phyloP scores from a whole-genome alignment of 208 protist genomes.

The Acanthamoeba sp. region DNA sequence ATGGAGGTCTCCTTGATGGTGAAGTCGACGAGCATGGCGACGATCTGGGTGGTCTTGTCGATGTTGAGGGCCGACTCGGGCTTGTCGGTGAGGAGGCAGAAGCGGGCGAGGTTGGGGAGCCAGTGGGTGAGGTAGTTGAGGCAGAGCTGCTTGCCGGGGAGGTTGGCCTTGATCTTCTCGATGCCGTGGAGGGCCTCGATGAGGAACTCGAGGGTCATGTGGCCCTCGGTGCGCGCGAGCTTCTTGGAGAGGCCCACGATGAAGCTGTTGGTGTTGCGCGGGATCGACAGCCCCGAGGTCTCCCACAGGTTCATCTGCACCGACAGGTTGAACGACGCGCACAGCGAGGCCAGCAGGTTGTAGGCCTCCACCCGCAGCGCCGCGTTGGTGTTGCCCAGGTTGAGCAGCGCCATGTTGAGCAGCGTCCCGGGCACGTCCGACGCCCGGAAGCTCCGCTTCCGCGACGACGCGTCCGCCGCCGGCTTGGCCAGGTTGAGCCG shows the following conservation, averaged over 20 bases:
- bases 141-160: constrained; percentile 81
- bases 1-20: constrained; percentile 76
- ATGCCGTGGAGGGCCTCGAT: constrained; percentile 79
- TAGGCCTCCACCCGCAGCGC: constrained; percentile 83
- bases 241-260: constrained; percentile 77
- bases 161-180: constrained; percentile 72
- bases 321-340: constrained; percentile 81
- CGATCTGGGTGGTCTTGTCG: constrained; percentile 74
- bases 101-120: constrained; percentile 80
- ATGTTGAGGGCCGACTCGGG: constrained; percentile 60
- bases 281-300: constrained; percentile 79
- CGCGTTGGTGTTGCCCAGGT: constrained; percentile 80
- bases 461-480: neutral
- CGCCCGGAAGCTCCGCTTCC: constrained; percentile 79
- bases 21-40: constrained; percentile 81
- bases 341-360: constrained; percentile 82
- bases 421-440: constrained; percentile 87
- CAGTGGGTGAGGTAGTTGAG: constrained; percentile 86
- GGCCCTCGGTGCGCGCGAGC: constrained; percentile 75
- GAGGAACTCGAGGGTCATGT: constrained; percentile 85
- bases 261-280: constrained; percentile 79
- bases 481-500: constrained; percentile 77
- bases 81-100: constrained; percentile 55
- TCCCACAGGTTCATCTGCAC: constrained; percentile 76
- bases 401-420: constrained; percentile 87